Evolutionary conservation across 805 yeast species (phyloP).

Genomic region (Pichia nakasei): DNA sequence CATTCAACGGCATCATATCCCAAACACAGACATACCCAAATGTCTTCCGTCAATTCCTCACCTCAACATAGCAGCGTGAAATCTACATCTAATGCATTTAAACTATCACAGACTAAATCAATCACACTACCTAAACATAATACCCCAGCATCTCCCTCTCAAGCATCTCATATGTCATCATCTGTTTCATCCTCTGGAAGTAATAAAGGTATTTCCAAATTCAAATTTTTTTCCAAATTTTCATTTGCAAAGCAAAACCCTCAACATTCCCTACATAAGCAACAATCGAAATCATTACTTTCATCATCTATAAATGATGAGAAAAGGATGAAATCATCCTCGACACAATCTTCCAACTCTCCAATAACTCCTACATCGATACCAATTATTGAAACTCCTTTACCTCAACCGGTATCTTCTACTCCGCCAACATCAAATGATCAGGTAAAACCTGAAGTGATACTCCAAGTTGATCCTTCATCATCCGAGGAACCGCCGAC

Average conservation of each 20-base stretch:
- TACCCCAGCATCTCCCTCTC: not conserved
- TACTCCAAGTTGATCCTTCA: too few species aligned
- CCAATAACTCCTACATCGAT: not conserved
- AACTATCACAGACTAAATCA: not conserved
- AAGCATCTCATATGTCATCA: not conserved
- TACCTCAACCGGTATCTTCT: too few species aligned
- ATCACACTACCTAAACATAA: not conserved
- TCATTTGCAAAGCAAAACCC: constrained; percentile 22
- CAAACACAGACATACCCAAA: not conserved
- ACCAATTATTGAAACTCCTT: too few species aligned
- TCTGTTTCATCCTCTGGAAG: not conserved
- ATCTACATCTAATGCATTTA: not conserved
- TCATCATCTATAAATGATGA: not conserved
- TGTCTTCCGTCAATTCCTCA: not conserved
- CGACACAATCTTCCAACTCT: not conserved
- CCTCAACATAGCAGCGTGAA: not conserved
- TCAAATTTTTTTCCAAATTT: constrained; percentile 18
- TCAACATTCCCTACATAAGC: constrained; percentile 9
- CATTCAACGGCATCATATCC: too few species aligned
- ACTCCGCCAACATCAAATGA: too few species aligned
- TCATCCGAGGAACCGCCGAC: too few species aligned
- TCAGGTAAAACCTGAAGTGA: too few species aligned
- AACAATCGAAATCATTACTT: not conserved
- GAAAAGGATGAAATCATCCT: not conserved
- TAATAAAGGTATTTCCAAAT: not conserved